These are phyloP conservation scores for Xylaria telfairii DNA, from an alignment of 495 filamentous ascomycete genomes.

Conservation along the genomic window DNA sequence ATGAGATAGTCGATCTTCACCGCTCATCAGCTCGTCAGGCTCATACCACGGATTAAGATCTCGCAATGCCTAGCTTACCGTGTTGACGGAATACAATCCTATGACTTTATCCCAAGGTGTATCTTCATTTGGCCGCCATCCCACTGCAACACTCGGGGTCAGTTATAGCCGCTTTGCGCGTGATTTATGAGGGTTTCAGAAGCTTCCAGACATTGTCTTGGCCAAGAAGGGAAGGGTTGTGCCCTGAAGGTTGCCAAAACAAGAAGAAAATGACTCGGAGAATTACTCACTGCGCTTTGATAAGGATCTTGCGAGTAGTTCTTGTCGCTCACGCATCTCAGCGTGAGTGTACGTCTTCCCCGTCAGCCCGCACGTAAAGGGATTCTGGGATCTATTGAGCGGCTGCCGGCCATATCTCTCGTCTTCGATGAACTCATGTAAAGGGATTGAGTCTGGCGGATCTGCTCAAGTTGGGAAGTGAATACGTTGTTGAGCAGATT, in stretches of 20 bases:
- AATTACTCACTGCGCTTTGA: too few species aligned
- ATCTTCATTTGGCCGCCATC: constrained; percentile 75
- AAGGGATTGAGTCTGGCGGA: constrained; percentile 75
- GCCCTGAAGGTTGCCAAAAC: too few species aligned
- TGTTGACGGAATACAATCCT: constrained; percentile 79
- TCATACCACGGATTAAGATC: neutral
- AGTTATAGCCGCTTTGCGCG: too few species aligned
- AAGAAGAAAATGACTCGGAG: too few species aligned
- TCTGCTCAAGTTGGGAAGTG: constrained; percentile 42
- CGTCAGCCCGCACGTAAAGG: constrained; percentile 82
- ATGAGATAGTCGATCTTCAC: constrained; percentile 79
- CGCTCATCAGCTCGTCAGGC: neutral
- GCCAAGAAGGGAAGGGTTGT: too few species aligned
- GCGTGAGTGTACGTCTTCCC: constrained; percentile 72
- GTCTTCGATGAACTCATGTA: constrained; percentile 80
- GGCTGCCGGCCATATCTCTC: constrained; percentile 74
- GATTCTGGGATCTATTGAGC: constrained; percentile 67
- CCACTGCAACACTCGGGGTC: too few species aligned
- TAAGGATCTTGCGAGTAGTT: constrained; percentile 72
- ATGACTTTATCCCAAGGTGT: constrained; percentile 88
- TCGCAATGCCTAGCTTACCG: constrained; percentile 55
- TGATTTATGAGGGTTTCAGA: too few species aligned
- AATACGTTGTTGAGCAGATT: neutral
- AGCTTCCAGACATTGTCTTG: too few species aligned
- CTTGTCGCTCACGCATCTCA: constrained; percentile 71